Conservation (phyloP, 768 basidiomycete species). For the Mycena vitilis region DNA sequence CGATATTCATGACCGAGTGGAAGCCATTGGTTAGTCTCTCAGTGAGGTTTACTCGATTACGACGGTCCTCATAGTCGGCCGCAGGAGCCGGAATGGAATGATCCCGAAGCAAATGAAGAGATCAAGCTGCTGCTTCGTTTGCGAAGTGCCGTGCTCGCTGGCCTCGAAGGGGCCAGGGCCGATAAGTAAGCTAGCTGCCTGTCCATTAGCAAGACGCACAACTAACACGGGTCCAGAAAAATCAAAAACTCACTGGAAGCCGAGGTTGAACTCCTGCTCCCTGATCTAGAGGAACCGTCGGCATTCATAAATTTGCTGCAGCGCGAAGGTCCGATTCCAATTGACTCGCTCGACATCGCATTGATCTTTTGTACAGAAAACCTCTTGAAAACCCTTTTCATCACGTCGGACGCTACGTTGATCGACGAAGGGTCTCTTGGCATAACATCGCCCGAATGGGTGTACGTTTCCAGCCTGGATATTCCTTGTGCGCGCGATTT, state of each 20-base stretch:
- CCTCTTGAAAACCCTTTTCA: slow-evolving; percentile 80
- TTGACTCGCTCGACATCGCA: slow-evolving; percentile 3
- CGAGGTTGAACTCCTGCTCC: slow-evolving; percentile 71
- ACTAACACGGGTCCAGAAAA: slow-evolving; percentile 53
- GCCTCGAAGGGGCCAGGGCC: slow-evolving; percentile 81
- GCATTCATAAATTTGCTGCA: slow-evolving; percentile 47
- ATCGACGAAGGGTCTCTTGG: slow-evolving; percentile 57
- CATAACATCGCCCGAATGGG: slow-evolving; percentile 59
- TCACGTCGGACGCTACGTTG: slow-evolving; percentile 78
- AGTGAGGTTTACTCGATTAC: not conserved
- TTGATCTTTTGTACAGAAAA: slow-evolving; percentile 56
- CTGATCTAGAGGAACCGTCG: slow-evolving; percentile 44
- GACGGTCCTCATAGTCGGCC: not conserved
- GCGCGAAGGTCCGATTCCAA: slow-evolving; percentile 51
- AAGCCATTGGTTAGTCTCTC: slow-evolving; percentile 64
- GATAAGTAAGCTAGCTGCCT: slow-evolving; percentile 66
- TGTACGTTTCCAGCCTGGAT: slow-evolving; percentile 55
- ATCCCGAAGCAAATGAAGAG: slow-evolving; percentile 64
- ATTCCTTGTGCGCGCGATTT: slow-evolving; percentile 57
- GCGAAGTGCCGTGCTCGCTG: slow-evolving; percentile 67
- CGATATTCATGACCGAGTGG: slow-evolving; percentile 84
- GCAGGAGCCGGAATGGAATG: slow-evolving; percentile 73
- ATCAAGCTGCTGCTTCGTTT: slow-evolving; percentile 74
- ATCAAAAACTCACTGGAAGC: slow-evolving; percentile 84
- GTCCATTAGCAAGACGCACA: not conserved